phyloP scores from a whole-genome alignment of 345 rosid species.

The Ailanthus altissimus region DNA sequence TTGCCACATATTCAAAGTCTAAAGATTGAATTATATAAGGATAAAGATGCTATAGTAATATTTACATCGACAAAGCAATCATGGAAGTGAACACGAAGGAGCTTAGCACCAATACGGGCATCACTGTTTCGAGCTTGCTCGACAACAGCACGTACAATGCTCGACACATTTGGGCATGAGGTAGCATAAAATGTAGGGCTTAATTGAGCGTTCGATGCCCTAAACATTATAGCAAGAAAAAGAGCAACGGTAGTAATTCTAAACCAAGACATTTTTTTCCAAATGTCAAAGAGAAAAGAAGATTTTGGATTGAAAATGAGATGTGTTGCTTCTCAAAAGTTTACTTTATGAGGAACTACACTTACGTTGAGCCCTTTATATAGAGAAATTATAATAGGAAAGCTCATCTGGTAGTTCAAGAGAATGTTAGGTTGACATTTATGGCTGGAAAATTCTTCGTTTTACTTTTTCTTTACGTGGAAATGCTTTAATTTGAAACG shows the following conservation, averaged over 20 bases:
- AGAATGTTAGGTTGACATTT: not conserved
- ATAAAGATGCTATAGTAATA: not conserved
- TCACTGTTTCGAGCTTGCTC: constrained; percentile 17
- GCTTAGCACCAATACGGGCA: constrained; percentile 26
- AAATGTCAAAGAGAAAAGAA: no score
- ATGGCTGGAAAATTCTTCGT: not conserved
- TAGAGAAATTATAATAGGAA: not conserved
- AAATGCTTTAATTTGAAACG: not conserved
- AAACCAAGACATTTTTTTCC: constrained; percentile 12
- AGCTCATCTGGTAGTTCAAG: not conserved
- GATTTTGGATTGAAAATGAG: no score
- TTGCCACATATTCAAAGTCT: no score
- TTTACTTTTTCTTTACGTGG: not conserved
- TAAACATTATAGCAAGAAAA: constrained; percentile 12
- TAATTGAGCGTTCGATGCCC: constrained; percentile 27
- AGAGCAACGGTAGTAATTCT: not conserved
- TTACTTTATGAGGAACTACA: not conserved
- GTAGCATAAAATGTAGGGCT: constrained; percentile 31
- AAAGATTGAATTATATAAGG: no score
- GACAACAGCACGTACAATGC: constrained; percentile 22
- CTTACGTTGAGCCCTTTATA: not conserved
- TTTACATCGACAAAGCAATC: constrained; percentile 45
- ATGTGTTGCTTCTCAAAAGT: no score
- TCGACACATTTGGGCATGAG: constrained; percentile 29
- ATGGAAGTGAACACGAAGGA: constrained; percentile 40